Percentiles rank a stretch among this genome's conserved stretches.
phyloP scores from a whole-genome alignment of 1,284 basidiomycete species.

The Chalciporus sp. region DNA sequence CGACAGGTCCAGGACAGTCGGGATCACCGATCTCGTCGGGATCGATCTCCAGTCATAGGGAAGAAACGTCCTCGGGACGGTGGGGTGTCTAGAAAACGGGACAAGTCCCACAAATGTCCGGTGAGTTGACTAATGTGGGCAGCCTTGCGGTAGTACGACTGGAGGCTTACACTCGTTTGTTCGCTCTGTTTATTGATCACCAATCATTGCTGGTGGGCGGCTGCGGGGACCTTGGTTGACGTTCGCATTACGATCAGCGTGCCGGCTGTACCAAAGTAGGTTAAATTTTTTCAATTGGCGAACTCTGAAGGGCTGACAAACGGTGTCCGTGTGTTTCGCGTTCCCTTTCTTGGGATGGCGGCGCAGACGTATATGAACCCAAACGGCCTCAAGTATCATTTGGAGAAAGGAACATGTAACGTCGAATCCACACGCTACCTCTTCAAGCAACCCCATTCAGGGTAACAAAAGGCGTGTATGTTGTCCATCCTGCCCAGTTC shows the following conservation, averaged over 20 bases:
- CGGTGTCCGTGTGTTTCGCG: background rate
- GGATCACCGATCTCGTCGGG: background rate
- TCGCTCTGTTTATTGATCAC: background rate
- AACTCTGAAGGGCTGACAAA: background rate
- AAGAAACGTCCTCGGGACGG: slow-evolving; percentile 11
- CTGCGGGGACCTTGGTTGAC: background rate
- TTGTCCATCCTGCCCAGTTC: slow-evolving; percentile 6
- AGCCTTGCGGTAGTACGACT: background rate
- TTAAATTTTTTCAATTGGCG: slow-evolving; percentile 6
- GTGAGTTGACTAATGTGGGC: slow-evolving; percentile 30
- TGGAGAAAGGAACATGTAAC: slow-evolving; percentile 61
- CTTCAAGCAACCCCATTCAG: background rate
- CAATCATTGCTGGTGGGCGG: background rate
- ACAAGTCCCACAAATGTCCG: slow-evolving; percentile 42
- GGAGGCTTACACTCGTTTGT: background rate
- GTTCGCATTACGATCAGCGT: slow-evolving; percentile 32
- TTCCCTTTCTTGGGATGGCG: background rate
- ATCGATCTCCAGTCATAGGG: slow-evolving; percentile 2
- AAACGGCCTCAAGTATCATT: slow-evolving; percentile 64
- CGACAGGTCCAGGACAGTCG: background rate
- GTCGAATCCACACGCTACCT: slow-evolving; percentile 30
- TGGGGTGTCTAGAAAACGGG: slow-evolving; percentile 21
- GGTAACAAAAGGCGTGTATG: background rate
- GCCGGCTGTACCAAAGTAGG: slow-evolving; percentile 44
- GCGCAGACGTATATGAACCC: slow-evolving; percentile 54